phyloP scores from a whole-genome alignment of 1,284 basidiomycete genomes.

The Entoloma clypeatum region DNA sequence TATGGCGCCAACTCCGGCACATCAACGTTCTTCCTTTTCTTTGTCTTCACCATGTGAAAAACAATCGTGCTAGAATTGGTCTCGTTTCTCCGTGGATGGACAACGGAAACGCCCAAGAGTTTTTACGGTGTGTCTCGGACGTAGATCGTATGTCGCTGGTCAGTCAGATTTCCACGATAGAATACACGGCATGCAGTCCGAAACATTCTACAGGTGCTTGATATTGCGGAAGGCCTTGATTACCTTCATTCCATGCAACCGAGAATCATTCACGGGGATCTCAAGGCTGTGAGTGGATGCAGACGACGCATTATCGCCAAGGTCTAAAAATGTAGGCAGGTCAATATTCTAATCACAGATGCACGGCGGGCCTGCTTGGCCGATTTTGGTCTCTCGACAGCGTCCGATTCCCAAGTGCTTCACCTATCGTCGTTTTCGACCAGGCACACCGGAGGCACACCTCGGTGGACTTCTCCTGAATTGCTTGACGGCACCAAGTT shows the following conservation, averaged over 20 bases:
- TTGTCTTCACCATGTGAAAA: constrained; percentile 20
- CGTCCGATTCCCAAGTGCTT: constrained; percentile 15
- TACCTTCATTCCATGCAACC: constrained; percentile 31
- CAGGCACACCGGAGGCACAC: constrained; percentile 14
- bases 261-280: constrained; percentile 34
- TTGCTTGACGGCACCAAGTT: constrained; percentile 12
- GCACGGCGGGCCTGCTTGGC: constrained; percentile 26
- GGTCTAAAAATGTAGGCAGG: constrained; percentile 19
- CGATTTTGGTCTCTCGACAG: constrained; percentile 34
- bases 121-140: constrained; percentile 14
- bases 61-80: constrained; percentile 18
- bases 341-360: constrained; percentile 31
- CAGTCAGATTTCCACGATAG: not conserved
- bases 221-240: constrained; percentile 29
- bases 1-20: constrained; percentile 25
- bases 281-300: constrained; percentile 32
- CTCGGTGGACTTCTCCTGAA: constrained; percentile 23
- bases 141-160: constrained; percentile 23
- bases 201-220: constrained; percentile 17
- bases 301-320: not conserved
- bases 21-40: constrained; percentile 26
- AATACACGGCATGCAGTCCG: not conserved
- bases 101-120: constrained; percentile 27
- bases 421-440: constrained; percentile 13
- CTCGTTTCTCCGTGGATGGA: constrained; percentile 34